Evolutionary conservation across 2,329 filamentous ascomycete genomes (phyloP).

Genomic region (Verticillium nubilum): DNA sequence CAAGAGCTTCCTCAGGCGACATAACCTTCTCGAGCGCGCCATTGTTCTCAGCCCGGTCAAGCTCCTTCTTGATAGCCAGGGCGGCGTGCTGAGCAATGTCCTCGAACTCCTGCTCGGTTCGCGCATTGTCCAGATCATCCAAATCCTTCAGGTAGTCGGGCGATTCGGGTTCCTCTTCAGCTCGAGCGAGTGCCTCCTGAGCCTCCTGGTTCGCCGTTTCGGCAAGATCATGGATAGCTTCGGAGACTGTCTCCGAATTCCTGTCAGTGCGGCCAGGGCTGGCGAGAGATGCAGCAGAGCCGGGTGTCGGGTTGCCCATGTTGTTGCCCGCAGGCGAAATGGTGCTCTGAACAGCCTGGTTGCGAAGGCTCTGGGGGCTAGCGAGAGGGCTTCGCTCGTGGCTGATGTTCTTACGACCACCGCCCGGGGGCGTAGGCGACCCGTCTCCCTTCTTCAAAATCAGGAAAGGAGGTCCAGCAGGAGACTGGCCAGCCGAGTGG

Average conservation of each 20-base stretch:
- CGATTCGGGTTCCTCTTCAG: slow-evolving; percentile 56
- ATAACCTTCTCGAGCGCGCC: slow-evolving; percentile 47
- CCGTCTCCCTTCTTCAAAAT: slow-evolving; percentile 44
- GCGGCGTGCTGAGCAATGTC: slow-evolving; percentile 41
- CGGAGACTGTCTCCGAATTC: slow-evolving; percentile 62
- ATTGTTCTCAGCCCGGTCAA: slow-evolving; percentile 48
- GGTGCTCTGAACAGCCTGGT: slow-evolving; percentile 27
- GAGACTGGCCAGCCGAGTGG: slow-evolving; percentile 19
- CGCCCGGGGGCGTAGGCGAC: slow-evolving; percentile 29
- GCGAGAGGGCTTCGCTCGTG: slow-evolving; percentile 37
- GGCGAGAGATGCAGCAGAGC: slow-evolving; percentile 11
- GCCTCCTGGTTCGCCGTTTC: slow-evolving; percentile 46
- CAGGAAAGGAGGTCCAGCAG: slow-evolving; percentile 34
- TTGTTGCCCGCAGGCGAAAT: slow-evolving; percentile 11
- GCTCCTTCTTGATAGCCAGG: slow-evolving; percentile 44
- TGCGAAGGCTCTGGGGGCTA: slow-evolving; percentile 39
- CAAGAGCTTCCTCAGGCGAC: slow-evolving; percentile 45
- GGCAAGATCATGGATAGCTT: slow-evolving; percentile 63
- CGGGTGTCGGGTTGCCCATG: slow-evolving; percentile 10
- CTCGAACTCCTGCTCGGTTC: slow-evolving; percentile 49
- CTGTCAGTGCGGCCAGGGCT: slow-evolving; percentile 16
- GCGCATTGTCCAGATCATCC: slow-evolving; percentile 42
- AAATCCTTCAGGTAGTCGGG: slow-evolving; percentile 48
- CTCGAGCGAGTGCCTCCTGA: slow-evolving; percentile 58
- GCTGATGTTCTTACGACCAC: slow-evolving; percentile 33